Base-by-base conservation (phyloP, 2,329 filamentous ascomycete genomes). In the Chaetoscypha palmicola region DNA sequence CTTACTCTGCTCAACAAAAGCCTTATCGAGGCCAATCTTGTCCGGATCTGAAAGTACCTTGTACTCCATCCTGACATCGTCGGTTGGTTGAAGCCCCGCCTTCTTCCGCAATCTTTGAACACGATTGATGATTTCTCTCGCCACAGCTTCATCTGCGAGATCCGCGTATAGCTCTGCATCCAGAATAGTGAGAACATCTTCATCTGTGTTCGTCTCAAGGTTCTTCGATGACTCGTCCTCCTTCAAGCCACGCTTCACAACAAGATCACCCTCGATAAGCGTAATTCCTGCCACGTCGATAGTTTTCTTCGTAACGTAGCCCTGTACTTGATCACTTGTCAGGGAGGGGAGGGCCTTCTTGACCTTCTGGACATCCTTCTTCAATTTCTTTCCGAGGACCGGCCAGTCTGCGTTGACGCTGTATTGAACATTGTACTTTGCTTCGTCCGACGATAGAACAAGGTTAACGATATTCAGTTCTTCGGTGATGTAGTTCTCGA, bases 41-140 rank as follows among this genome's bases (percentile, higher is more conserved):
- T 92, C 85, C 0, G 86, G 85, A 60, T 95, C 89, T 5, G 78
- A 74, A 38, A 94, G 68, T 4, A 97, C 79, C 46, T 74, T 74
- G 68, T 95, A 97, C 64, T 94, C 86, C 86, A 98, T 95, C 68
- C 84, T 86, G 50, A 98, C 82, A 60, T 97, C 92, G 60, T 98
- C 92, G 0, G 91, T 97, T 1, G 89, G 81, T 51, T 90, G 79
- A 41, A 98, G 72, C 1, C 88, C 88, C 5, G 90, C 90, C 71
- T 92, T 92, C 77, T 98, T 98, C 53, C 92, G 81, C 50, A 97
- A 72, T 54, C 86, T 79, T 68, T 98, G 92, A 17, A 98, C 85
- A 31, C 91, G 82, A 64, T 94, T 85, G 70, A 98, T 85, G 53
- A 98, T 83, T 66, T 97, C 92, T 58, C 92, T 77, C 1, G 86